These are phyloP conservation scores for Davidsoniella virescens DNA, from an alignment of 2,329 filamentous ascomycete genomes.

Conservation along the genomic window DNA sequence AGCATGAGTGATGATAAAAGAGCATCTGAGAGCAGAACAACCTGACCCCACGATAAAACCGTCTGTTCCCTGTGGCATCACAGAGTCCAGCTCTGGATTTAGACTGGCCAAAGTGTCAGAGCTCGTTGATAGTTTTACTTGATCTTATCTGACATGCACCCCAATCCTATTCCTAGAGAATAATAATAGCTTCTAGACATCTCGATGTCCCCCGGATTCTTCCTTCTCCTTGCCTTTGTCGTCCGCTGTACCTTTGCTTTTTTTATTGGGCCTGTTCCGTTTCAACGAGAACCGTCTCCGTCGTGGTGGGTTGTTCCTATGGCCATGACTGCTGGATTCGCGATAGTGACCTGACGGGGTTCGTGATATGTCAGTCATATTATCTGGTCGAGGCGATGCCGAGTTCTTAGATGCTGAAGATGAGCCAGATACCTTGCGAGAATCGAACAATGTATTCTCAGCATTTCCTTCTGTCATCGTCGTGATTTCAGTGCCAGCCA, in stretches of 20 bases:
- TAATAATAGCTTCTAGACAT: background rate
- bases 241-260: background rate
- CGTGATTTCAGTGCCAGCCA: no score
- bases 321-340: no score
- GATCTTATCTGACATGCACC: constrained; percentile 46
- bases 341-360: no score
- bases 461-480: background rate
- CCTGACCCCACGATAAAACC: constrained; percentile 4
- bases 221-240: background rate
- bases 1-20: constrained; percentile 26
- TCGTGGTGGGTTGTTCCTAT: background rate
- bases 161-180: background rate
- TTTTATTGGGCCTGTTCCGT: constrained; percentile 1
- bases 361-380: no score
- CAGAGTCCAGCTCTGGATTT: constrained; percentile 8
- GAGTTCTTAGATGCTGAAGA: no score
- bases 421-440: no score
- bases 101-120: background rate
- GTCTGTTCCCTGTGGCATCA: constrained; percentile 18
- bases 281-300: constrained; percentile 9
- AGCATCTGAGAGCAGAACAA: constrained; percentile 11
- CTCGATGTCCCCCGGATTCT: background rate
- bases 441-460: background rate
- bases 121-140: constrained; percentile 29
- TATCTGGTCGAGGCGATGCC: no score